Conservation (phyloP, 2,329 filamentous ascomycete genomes). For the Cladosporium sp. region DNA sequence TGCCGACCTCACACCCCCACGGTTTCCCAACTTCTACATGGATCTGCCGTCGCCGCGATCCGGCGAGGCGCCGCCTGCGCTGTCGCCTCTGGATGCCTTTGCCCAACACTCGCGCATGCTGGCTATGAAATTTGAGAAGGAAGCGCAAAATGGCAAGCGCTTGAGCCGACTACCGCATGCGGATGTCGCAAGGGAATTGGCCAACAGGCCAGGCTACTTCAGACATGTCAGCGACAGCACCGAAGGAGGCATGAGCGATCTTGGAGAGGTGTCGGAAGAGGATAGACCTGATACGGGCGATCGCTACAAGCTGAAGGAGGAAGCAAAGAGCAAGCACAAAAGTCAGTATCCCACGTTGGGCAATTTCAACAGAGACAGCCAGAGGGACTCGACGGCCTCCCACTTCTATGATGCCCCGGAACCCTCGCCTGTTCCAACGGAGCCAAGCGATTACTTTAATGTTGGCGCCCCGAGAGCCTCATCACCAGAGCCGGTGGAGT, state of each 20-base stretch:
- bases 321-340: slow-evolving; percentile 37
- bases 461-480: slow-evolving; percentile 43
- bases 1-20: slow-evolving; percentile 29
- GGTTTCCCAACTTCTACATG: slow-evolving; percentile 29
- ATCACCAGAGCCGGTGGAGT: slow-evolving; percentile 48
- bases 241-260: slow-evolving; percentile 37
- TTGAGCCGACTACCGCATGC: slow-evolving; percentile 84
- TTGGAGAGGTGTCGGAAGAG: slow-evolving; percentile 42
- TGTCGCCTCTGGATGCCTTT: slow-evolving; percentile 94
- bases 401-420: slow-evolving; percentile 13
- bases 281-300: slow-evolving; percentile 33
- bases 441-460: slow-evolving; percentile 44
- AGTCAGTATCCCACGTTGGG: slow-evolving; percentile 38
- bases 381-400: slow-evolving; percentile 9
- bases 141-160: slow-evolving; percentile 67
- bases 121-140: slow-evolving; percentile 81
- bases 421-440: slow-evolving; percentile 17
- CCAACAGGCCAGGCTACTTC: slow-evolving; percentile 75
- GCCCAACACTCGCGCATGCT: slow-evolving; percentile 86
- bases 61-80: slow-evolving; percentile 74
- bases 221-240: slow-evolving; percentile 67
- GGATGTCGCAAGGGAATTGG: slow-evolving; percentile 79
- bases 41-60: slow-evolving; percentile 50
- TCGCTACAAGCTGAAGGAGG: slow-evolving; percentile 26
- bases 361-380: slow-evolving; percentile 22